Conservation (phyloP, 352 stramenopile genomes). For the Globisporangium echinulatum region DNA sequence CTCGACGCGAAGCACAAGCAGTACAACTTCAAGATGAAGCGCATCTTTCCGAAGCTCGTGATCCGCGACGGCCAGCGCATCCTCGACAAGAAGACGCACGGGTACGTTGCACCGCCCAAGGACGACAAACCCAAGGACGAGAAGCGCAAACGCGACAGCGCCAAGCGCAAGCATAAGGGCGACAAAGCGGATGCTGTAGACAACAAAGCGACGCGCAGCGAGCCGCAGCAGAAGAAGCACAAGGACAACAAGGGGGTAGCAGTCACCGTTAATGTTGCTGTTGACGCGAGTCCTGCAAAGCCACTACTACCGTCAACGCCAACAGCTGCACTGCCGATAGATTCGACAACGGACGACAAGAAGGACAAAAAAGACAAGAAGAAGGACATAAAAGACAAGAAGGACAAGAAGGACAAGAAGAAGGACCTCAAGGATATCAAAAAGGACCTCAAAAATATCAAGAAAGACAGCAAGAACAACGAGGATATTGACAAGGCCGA, state of each 20-base stretch:
- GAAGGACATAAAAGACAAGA: slow-evolving; percentile 19
- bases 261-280: not conserved
- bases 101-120: slow-evolving; percentile 70
- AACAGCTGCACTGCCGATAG: no score
- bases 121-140: slow-evolving; percentile 32
- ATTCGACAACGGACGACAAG: not conserved
- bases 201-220: slow-evolving; percentile 9
- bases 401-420: slow-evolving; percentile 23
- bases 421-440: not conserved
- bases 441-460: no score
- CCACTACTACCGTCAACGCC: no score
- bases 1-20: slow-evolving; percentile 80
- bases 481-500: not conserved
- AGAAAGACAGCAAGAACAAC: no score
- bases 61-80: slow-evolving; percentile 73
- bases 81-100: slow-evolving; percentile 77
- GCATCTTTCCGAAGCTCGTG: slow-evolving; percentile 71
- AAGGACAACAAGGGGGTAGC: not conserved
- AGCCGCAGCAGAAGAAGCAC: slow-evolving; percentile 12
- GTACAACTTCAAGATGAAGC: slow-evolving; percentile 89
- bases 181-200: no score
- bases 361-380: slow-evolving; percentile 12
- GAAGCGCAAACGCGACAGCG: slow-evolving; percentile 21
- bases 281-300: not conserved
- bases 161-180: slow-evolving; percentile 18